Evolutionary conservation across 805 yeast species (phyloP).

Genomic region (Lipomyces oligophaga): DNA sequence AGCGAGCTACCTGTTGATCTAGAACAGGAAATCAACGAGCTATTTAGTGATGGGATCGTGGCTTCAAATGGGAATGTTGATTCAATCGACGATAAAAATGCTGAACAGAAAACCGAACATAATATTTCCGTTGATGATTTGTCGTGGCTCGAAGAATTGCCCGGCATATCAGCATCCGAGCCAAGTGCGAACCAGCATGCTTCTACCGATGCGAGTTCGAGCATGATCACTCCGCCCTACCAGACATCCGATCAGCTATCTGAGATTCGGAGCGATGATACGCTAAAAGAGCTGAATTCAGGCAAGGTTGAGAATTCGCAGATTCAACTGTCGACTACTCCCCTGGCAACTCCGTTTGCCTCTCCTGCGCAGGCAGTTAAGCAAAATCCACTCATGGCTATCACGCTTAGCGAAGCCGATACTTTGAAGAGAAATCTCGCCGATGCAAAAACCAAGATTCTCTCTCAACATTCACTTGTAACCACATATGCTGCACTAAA

Average conservation of each 20-base stretch:
- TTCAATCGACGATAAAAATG: no score
- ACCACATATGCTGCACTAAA: slow-evolving; percentile 34
- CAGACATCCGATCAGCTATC: no score
- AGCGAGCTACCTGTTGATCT: not conserved
- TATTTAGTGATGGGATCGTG: not conserved
- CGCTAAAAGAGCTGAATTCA: no score
- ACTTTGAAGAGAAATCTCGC: slow-evolving; percentile 9
- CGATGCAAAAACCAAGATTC: slow-evolving; percentile 29
- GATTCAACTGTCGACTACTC: no score
- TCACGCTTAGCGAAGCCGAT: not conserved
- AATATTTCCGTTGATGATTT: not conserved
- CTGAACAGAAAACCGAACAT: not conserved
- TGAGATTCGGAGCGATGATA: no score
- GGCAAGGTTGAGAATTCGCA: no score
- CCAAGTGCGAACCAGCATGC: not conserved
- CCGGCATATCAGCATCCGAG: not conserved
- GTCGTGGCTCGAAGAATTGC: not conserved
- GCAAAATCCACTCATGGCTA: no score
- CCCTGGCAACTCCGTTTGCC: no score
- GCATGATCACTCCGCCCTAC: not conserved
- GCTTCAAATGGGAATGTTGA: not conserved
- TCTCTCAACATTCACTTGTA: slow-evolving; percentile 31
- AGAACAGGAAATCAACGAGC: not conserved
- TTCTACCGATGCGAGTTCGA: not conserved
- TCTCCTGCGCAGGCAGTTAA: no score